A percentile compares a stretch with the other conserved stretches of the same genome.
Conservation (phyloP, 257 asterid genomes). For the Gynochthodes officinalis region DNA sequence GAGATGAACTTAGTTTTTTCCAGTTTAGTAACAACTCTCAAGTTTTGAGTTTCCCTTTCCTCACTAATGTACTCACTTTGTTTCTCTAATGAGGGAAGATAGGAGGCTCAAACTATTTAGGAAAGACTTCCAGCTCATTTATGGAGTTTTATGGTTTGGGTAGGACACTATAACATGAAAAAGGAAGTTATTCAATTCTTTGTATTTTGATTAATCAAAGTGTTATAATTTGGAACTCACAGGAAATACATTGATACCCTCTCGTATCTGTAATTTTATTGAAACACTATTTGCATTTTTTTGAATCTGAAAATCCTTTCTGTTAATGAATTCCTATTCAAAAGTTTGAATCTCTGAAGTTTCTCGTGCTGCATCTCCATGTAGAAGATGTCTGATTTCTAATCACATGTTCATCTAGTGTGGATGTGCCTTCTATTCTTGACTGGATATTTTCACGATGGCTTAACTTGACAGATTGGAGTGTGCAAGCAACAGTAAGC, state of each 20-base stretch:
- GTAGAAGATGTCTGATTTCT: neutral
- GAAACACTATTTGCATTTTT: neutral
- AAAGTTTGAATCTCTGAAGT: neutral
- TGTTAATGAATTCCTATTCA: neutral
- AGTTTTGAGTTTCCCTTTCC: neutral
- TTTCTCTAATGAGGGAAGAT: neutral
- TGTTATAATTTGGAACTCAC: neutral
- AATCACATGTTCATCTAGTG: neutral
- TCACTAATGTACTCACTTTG: neutral
- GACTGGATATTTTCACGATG: neutral
- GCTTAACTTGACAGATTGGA: slow-evolving; percentile 56
- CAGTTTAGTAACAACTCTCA: no score
- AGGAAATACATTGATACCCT: neutral
- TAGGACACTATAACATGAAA: neutral
- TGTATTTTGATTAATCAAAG: neutral
- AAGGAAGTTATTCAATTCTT: neutral
- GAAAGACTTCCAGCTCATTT: neutral
- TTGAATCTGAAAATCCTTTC: neutral
- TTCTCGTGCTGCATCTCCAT: neutral
- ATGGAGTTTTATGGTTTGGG: neutral
- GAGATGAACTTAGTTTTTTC: neutral
- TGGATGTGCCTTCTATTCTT: slow-evolving; percentile 2
- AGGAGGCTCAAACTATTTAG: neutral
- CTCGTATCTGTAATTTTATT: neutral
- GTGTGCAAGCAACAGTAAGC: slow-evolving; percentile 82